Conservation (phyloP, 2,329 filamentous ascomycete genomes). For the Neofusicoccum cordaticola region DNA sequence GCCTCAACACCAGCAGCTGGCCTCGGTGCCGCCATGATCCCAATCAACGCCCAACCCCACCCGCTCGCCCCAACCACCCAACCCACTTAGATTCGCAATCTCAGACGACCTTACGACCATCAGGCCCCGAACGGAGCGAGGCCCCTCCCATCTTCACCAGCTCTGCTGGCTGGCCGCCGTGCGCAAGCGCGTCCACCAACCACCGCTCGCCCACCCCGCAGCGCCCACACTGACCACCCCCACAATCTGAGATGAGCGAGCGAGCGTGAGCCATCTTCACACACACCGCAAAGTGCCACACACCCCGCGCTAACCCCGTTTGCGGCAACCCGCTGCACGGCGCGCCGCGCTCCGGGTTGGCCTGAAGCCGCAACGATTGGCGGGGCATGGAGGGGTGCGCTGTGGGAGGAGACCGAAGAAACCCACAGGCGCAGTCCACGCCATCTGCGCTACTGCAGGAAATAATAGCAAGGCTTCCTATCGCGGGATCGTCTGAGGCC, state of each 20-base stretch:
- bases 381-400: background rate
- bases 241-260: background rate
- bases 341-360: background rate
- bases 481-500: background rate
- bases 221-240: background rate
- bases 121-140: no score
- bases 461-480: background rate
- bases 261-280: background rate
- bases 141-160: no score
- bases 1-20: slow-evolving; percentile 4
- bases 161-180: no score
- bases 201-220: background rate
- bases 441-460: background rate
- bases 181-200: background rate
- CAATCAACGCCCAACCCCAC: background rate
- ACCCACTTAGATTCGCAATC: background rate
- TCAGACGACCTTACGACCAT: no score
- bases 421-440: background rate
- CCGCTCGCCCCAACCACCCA: background rate
- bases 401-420: background rate
- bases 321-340: background rate
- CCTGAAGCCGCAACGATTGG: background rate
- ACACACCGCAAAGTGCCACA: slow-evolving; percentile 14
- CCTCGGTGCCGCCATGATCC: background rate
- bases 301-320: slow-evolving; percentile 1